These are phyloP conservation scores for Russula olivacea DNA, from an alignment of 768 basidiomycete genomes.

Conservation along the genomic window DNA sequence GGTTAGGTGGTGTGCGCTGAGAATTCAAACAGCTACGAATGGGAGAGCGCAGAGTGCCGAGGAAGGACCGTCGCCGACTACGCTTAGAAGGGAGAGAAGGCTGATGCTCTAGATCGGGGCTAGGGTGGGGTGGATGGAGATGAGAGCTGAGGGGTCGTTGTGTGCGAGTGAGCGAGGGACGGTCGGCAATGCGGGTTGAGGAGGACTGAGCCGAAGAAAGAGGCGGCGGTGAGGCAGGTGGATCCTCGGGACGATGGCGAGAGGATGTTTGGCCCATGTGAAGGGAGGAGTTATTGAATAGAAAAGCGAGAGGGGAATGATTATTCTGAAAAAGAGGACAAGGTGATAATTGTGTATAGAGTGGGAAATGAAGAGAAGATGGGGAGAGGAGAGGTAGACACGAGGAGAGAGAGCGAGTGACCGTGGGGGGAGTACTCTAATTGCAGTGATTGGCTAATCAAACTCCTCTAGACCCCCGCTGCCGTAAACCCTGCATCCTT, in stretches of 20 bases:
- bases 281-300: neutral
- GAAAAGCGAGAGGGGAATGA: neutral
- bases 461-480: neutral
- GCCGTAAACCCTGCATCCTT: conserved; percentile 64
- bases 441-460: neutral
- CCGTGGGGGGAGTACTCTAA: neutral
- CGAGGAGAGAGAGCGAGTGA: neutral
- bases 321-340: too few relatives aligned
- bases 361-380: neutral
- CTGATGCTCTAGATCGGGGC: conserved; percentile 19
- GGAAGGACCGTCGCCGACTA: conserved; percentile 12
- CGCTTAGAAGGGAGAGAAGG: conserved; percentile 8
- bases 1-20: neutral
- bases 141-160: neutral
- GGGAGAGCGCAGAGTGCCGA: conserved; percentile 15
- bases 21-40: neutral
- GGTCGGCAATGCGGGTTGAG: conserved; percentile 4
- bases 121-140: conserved; percentile 1
- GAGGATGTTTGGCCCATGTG: conserved; percentile 16
- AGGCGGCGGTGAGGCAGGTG: neutral
- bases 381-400: neutral
- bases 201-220: neutral
- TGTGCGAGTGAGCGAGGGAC: neutral
- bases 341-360: neutral
- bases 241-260: conserved; percentile 12